Evolutionary conservation across 129 eudicot genomes (phyloP), one percentile per base, ranked within the genome.

Genomic region (Smallanthus sonchifolius): DNA sequence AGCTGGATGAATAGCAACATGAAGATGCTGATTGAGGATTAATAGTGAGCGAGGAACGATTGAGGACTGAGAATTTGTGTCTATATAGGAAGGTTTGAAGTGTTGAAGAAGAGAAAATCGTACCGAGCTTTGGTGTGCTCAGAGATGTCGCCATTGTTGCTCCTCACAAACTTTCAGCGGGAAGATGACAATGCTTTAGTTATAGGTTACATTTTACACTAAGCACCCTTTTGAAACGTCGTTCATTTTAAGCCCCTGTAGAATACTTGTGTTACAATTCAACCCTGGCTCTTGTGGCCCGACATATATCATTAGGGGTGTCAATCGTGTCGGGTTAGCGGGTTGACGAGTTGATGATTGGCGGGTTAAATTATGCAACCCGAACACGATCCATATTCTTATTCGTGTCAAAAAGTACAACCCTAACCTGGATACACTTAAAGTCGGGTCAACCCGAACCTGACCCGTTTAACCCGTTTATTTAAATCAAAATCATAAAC

Each of bases 61-160:
- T 35, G 2, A 66, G 54, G 6, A 73, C 81, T 43, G 84, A 65
- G 44, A 51, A 57, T 63, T 65, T 81, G 86, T 77, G 82, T 51
- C 42, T 63, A 38, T 4, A 49, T 1, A 72, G 28, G 73, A 81
- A 76, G 72, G 77, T 59, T 59, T 80, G 91, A 17, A 88, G 67
- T 4, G 95, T 77, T 67, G 82, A 86, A 40, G 87, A 83, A 45
- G 86, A 63, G 20, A 75, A 36, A 65, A 85, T 74, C n/a, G 87
- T 57, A 63, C 77, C 65, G 62, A 90, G 84, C 81, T 85, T 86
- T 49, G 96, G 92, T 13, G 89, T 70, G 84, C 85, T 86, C 61
- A 90, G 66, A 54, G 86, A 87, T 44, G 91, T 77, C 65, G 89
- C 96, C 90, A 87, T 87, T 64, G 69, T 37, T 37, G 30, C 7